A percentile compares a stretch with the other conserved stretches of the same genome.
phyloP scores from a whole-genome alignment of 2,329 filamentous ascomycete genomes.

The Calonectria ilicicola region DNA sequence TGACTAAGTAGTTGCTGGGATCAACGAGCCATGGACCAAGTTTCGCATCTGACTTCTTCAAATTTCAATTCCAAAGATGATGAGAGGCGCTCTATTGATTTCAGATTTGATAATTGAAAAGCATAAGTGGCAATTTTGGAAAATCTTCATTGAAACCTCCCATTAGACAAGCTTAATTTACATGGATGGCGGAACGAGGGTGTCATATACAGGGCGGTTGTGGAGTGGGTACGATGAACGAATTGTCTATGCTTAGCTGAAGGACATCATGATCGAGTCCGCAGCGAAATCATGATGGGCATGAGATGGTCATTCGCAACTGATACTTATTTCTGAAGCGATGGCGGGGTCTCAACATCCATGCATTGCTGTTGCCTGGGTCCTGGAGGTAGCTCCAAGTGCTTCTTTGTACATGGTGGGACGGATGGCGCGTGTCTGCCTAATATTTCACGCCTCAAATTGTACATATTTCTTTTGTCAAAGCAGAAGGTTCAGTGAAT shows the following conservation, averaged over 20 bases:
- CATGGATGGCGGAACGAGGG: too few species aligned
- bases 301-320: neutral
- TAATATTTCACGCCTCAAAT: neutral
- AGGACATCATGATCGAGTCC: neutral
- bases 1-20: constrained; percentile 16
- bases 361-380: neutral
- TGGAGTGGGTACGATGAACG: too few species aligned
- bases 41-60: too few species aligned
- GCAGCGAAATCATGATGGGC: neutral
- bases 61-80: too few species aligned
- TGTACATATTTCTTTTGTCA: neutral
- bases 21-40: neutral
- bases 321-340: neutral
- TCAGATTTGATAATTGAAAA: too few species aligned
- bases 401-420: neutral
- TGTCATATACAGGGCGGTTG: too few species aligned
- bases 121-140: too few species aligned
- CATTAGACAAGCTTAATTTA: too few species aligned
- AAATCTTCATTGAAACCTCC: too few species aligned
- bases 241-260: neutral
- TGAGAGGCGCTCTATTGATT: too few species aligned
- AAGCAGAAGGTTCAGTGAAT: neutral
- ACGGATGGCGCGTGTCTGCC: neutral
- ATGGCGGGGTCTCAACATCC: neutral
- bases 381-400: neutral